These are phyloP conservation scores for Ganoderma multipileum DNA, from an alignment of 1,284 basidiomycete species.

Conservation along the genomic window DNA sequence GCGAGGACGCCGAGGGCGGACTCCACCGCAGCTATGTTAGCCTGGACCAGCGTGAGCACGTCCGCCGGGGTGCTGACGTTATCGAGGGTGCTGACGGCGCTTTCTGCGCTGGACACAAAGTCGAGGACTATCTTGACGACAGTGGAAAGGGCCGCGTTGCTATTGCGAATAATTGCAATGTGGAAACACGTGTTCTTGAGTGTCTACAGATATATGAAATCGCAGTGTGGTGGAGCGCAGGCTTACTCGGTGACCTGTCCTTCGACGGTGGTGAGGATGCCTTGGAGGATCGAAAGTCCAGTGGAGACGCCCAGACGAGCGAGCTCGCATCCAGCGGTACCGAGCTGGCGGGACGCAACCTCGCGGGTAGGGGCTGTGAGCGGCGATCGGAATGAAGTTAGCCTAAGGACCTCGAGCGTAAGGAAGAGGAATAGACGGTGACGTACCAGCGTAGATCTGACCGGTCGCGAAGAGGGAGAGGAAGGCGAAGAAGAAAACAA, in stretches of 20 bases:
- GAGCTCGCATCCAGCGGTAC: slow-evolving; percentile 43
- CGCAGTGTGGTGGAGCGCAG: background rate
- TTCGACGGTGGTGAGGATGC: slow-evolving; percentile 38
- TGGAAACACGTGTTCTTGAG: background rate
- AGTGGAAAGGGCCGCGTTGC: slow-evolving; percentile 38
- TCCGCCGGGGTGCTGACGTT: slow-evolving; percentile 42
- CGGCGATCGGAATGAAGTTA: background rate
- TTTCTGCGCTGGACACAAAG: slow-evolving; percentile 40
- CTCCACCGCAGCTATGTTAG: slow-evolving; percentile 41
- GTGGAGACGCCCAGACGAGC: slow-evolving; percentile 43
- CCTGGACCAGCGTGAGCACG: slow-evolving; percentile 42
- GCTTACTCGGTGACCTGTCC: slow-evolving; percentile 26
- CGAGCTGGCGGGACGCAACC: slow-evolving; percentile 38
- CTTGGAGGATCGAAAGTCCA: slow-evolving; percentile 38
- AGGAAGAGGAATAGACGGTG: background rate
- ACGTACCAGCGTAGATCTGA: slow-evolving; percentile 25
- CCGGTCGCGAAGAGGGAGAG: slow-evolving; percentile 23
- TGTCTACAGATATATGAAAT: background rate
- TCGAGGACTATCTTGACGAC: slow-evolving; percentile 35
- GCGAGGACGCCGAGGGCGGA: slow-evolving; percentile 39
- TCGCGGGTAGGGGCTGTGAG: slow-evolving; percentile 17
- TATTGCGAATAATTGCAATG: slow-evolving; percentile 17
- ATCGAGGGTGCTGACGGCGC: slow-evolving; percentile 44
- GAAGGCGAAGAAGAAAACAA: slow-evolving; percentile 23
- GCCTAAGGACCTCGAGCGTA: background rate